phyloP scores from a whole-genome alignment of 495 filamentous ascomycete species.

The Aspergillus cavernicola region DNA sequence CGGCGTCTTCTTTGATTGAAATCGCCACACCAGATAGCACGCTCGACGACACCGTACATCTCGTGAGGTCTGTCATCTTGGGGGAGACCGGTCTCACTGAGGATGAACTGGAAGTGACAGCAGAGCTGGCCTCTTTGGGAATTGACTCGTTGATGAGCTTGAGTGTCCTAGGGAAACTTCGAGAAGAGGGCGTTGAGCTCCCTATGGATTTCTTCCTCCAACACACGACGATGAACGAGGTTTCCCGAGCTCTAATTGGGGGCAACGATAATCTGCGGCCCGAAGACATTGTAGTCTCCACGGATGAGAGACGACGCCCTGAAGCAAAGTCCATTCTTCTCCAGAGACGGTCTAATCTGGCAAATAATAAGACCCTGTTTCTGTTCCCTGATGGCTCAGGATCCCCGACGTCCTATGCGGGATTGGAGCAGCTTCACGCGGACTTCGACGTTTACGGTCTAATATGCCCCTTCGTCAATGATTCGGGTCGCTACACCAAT shows the following conservation, averaged over 20 bases:
- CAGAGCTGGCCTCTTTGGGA: slow-evolving; percentile 41
- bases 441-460: slow-evolving; percentile 55
- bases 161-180: slow-evolving; percentile 36
- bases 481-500: slow-evolving; percentile 42
- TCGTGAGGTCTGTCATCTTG: neutral
- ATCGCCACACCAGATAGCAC: neutral
- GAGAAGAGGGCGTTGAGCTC: too few species aligned
- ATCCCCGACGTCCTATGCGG: slow-evolving; percentile 59
- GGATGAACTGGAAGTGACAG: slow-evolving; percentile 28
- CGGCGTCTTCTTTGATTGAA: neutral
- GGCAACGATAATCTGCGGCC: too few species aligned
- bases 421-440: slow-evolving; percentile 42
- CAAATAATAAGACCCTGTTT: slow-evolving; percentile 59
- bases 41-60: neutral
- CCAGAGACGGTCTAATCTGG: too few species aligned
- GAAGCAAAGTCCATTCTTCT: too few species aligned
- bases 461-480: slow-evolving; percentile 61
- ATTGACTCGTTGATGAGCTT: slow-evolving; percentile 51
- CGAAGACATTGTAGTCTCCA: too few species aligned
- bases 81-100: slow-evolving; percentile 11
- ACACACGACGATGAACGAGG: too few species aligned
- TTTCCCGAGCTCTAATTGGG: too few species aligned
- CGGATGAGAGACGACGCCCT: too few species aligned
- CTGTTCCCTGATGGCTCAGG: slow-evolving; percentile 78
- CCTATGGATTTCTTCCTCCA: too few species aligned